These are phyloP conservation scores for Niveomyces coronatus DNA, from an alignment of 2,329 filamentous ascomycete species.

Conservation along the genomic window DNA sequence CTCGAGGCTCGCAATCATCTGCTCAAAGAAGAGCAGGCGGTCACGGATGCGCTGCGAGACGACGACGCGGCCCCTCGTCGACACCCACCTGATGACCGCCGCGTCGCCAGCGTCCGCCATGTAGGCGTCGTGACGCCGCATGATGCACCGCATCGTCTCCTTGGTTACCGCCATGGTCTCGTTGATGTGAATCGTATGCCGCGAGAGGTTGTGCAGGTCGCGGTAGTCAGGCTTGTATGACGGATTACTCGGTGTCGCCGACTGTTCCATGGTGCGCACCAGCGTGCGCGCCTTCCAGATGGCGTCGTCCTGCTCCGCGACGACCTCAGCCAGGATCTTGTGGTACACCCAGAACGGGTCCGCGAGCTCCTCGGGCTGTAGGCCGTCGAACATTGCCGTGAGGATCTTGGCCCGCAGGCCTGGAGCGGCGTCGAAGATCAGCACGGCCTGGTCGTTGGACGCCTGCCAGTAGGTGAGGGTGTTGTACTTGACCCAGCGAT, in stretches of 20 bases:
- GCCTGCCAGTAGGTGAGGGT: slow-evolving; percentile 19
- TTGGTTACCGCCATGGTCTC: slow-evolving; percentile 30
- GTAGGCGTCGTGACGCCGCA: slow-evolving; percentile 18
- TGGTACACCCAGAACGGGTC: slow-evolving; percentile 29
- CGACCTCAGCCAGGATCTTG: slow-evolving; percentile 20
- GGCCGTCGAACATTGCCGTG: background rate
- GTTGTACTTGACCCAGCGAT: slow-evolving; percentile 27
- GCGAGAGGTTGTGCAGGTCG: slow-evolving; percentile 29
- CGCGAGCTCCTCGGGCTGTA: slow-evolving; percentile 7
- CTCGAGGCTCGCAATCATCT: slow-evolving; percentile 24
- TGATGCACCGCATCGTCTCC: slow-evolving; percentile 22
- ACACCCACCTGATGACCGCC: background rate
- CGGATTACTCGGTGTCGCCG: slow-evolving; percentile 8
- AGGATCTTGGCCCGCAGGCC: slow-evolving; percentile 7
- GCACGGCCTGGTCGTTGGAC: slow-evolving; percentile 16
- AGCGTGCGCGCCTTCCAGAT: slow-evolving; percentile 30
- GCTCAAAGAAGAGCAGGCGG: slow-evolving; percentile 22
- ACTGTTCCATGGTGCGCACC: slow-evolving; percentile 25
- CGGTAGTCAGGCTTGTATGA: slow-evolving; percentile 22
- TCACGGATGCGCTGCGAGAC: slow-evolving; percentile 17
- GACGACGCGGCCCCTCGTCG: background rate
- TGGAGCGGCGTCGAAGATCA: slow-evolving; percentile 21
- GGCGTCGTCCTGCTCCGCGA: slow-evolving; percentile 21
- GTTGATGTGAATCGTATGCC: slow-evolving; percentile 33
- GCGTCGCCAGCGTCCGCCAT: no score